Evolutionary conservation across 441 rosid genomes (phyloP).

Genomic region (Bocquillonia castaneifolia): DNA sequence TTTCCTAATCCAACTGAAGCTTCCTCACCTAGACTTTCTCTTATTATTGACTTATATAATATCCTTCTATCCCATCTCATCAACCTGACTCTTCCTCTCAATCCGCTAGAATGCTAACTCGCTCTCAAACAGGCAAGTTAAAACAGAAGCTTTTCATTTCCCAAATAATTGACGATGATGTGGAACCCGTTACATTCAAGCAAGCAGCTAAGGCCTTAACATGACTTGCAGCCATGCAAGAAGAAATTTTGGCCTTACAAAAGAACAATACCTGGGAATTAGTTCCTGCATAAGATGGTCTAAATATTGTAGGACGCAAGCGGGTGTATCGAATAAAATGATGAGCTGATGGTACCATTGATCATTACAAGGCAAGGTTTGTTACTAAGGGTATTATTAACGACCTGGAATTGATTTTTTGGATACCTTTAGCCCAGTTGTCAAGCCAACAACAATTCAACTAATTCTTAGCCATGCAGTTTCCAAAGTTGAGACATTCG

Average conservation of each 20-base stretch:
- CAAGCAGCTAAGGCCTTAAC: too few relatives aligned
- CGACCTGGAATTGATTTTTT: background rate
- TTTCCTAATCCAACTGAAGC: too few relatives aligned
- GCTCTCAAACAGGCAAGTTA: too few relatives aligned
- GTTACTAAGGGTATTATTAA: background rate
- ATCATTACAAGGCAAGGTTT: background rate
- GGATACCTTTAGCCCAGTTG: constrained; percentile 13
- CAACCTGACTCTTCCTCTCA: too few relatives aligned
- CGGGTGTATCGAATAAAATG: background rate
- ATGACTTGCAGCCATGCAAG: background rate
- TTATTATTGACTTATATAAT: too few relatives aligned
- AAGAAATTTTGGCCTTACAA: background rate
- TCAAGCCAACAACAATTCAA: constrained; percentile 10
- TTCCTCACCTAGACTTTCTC: too few relatives aligned
- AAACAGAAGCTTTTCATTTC: too few relatives aligned
- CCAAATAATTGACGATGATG: too few relatives aligned
- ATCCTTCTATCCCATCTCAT: too few relatives aligned
- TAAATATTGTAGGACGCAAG: background rate
- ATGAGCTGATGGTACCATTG: background rate
- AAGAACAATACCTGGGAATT: background rate
- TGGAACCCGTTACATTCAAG: too few relatives aligned
- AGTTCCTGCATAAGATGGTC: background rate
- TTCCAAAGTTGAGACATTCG: background rate
- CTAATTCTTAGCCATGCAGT: background rate
- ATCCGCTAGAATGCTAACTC: too few relatives aligned